Conservation (phyloP, 768 basidiomycete genomes). For the Suillus placidus region DNA sequence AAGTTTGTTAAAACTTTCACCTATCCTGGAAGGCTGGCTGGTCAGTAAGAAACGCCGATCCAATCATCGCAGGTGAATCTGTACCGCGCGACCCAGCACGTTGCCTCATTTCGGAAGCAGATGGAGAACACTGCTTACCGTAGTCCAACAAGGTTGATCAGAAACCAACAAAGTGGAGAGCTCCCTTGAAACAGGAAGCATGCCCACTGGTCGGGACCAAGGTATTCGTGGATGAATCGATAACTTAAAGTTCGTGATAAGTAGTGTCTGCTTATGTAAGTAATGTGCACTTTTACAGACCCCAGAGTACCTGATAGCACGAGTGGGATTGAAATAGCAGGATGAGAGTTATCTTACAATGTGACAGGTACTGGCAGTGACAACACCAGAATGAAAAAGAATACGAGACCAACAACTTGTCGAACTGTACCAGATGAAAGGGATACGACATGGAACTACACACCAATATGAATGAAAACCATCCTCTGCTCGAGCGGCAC, state of each 20-base stretch:
- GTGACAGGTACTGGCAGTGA: too few relatives aligned
- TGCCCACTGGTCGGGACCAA: neutral
- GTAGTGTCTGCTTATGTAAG: too few relatives aligned
- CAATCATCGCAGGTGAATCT: neutral
- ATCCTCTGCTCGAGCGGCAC: too few relatives aligned
- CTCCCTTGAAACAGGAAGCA: neutral
- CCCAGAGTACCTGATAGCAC: too few relatives aligned
- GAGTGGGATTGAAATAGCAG: too few relatives aligned
- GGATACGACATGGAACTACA: too few relatives aligned
- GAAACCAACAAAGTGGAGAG: neutral
- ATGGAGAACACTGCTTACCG: neutral
- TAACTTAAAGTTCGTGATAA: neutral
- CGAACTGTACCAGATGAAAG: too few relatives aligned
- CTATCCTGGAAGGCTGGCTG: neutral
- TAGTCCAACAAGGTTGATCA: neutral
- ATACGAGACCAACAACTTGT: too few relatives aligned
- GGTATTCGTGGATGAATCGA: constrained; percentile 6
- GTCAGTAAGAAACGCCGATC: neutral
- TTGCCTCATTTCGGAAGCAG: constrained; percentile 10
- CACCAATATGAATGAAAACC: too few relatives aligned
- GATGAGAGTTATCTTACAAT: too few relatives aligned
- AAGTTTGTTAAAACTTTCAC: neutral
- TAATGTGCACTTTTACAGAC: too few relatives aligned
- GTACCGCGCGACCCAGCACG: neutral
- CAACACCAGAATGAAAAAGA: too few relatives aligned